Base-by-base conservation (phyloP, 2,329 filamentous ascomycete genomes). In the Didymella keratinophila region DNA sequence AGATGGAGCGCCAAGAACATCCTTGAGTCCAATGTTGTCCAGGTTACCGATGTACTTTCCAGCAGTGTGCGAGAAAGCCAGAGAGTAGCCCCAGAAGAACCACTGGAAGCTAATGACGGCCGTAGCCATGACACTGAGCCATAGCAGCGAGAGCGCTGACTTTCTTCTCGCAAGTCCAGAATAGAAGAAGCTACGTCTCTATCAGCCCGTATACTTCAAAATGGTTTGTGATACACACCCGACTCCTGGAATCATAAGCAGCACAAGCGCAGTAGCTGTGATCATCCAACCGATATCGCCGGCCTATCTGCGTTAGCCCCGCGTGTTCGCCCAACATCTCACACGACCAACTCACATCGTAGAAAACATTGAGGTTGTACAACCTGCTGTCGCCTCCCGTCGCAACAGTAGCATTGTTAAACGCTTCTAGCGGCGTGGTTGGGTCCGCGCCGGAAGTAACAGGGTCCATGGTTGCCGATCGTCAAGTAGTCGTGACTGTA, bases 61-160 rank as follows among this genome's bases (percentile, higher is more conserved):
- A 25, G 90, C 89, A 2, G 84, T 83, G 78, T 94, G 91, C 16
- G 91, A 95, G 75, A 93, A 95, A 46, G 90, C 87, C 11, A 95
- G 79, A 4, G 90, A 93, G 76, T 92, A 96, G 46, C 92, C 92
- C 92, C 92, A 96, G 82, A 96, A 94, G 82, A 96, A 96, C 92
- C 93, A 97, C 74, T 96, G 92, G 79, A 96, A 96, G 48, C 87
- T 89, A 60, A 93, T 87, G 64, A 96, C 87, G 11, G 87, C 90
- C 4, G 89, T 86, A 16, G 91, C 89, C 81, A 96, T 89, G 80
- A 96, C 86, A 14, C 91, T 91, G 4, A 96, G 84, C 84, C 91
- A 93, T 76, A 96, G 89, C 61, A 97, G 84, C 18, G 92, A 91
- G 53, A 97, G 83, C 4, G 93, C 93, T 0, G 92, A 96, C 81